Percentiles rank a stretch among this genome's conserved stretches.
phyloP scores from a whole-genome alignment of 352 stramenopile species.

The Pythium volutum region DNA sequence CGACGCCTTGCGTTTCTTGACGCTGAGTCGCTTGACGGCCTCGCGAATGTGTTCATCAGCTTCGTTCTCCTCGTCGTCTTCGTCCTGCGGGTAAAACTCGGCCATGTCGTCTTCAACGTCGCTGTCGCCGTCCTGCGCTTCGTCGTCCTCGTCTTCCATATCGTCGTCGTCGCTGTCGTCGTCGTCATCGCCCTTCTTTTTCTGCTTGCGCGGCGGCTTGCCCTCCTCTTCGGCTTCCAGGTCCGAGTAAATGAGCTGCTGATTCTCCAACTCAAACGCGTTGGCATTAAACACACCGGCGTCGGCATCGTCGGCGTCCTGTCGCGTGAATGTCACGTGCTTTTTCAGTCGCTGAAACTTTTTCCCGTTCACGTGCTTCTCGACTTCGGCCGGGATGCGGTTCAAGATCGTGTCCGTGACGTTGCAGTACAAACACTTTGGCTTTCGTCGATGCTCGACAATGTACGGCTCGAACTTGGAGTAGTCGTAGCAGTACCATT shows the following conservation, averaged over 20 bases:
- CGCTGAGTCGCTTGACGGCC: constrained; percentile 33
- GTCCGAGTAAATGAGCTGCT: constrained; percentile 68
- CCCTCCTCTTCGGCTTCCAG: constrained; percentile 46
- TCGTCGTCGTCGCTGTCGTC: constrained; percentile 26
- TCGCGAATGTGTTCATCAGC: constrained; percentile 33
- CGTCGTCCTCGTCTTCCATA: constrained; percentile 22
- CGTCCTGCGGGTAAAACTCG: constrained; percentile 59
- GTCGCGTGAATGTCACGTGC: constrained; percentile 52
- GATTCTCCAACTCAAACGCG: constrained; percentile 80
- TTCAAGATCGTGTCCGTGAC: constrained; percentile 86
- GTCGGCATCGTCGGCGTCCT: constrained; percentile 32
- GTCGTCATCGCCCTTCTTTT: constrained; percentile 15
- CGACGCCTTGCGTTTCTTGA: constrained; percentile 36
- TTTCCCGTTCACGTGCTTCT: constrained; percentile 89
- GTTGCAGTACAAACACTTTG: constrained; percentile 87
- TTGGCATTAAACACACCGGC: constrained; percentile 71
- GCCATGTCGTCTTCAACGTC: constrained; percentile 50
- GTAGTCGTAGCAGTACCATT: constrained; percentile 90
- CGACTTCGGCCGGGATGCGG: constrained; percentile 83
- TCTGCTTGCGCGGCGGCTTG: constrained; percentile 10
- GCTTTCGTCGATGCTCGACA: constrained; percentile 75
- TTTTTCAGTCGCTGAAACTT: constrained; percentile 80
- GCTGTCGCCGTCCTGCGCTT: constrained; percentile 19
- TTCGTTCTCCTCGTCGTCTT: constrained; percentile 28
- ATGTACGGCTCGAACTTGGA: constrained; percentile 91